phyloP scores from a whole-genome alignment of 306 rosid genomes.

The Amphicarpaea edgeworthii region DNA sequence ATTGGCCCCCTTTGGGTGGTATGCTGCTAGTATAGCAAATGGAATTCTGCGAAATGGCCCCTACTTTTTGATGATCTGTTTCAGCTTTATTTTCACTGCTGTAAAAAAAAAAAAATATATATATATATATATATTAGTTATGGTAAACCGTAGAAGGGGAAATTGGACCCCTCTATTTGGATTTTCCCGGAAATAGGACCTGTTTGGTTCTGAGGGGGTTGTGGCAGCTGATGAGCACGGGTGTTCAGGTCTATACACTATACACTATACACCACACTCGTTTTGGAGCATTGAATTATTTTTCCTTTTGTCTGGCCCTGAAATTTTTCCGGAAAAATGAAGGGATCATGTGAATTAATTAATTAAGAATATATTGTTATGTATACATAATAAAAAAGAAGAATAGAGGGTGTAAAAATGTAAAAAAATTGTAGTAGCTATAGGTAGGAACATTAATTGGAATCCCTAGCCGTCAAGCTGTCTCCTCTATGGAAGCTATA shows the following conservation, averaged over 20 bases:
- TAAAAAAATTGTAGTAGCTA: constrained; percentile 14
- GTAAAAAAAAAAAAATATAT: too few species aligned
- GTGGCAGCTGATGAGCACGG: constrained; percentile 56
- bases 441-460: constrained; percentile 40
- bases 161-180: constrained; percentile 50
- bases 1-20: constrained; percentile 15
- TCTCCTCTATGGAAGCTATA: constrained; percentile 71
- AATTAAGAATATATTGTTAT: too few species aligned
- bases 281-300: constrained; percentile 51
- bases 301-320: constrained; percentile 62
- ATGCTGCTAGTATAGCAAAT: constrained; percentile 20
- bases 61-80: constrained; percentile 25
- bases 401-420: too few species aligned
- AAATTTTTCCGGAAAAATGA: constrained; percentile 60
- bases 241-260: constrained; percentile 36
- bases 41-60: constrained; percentile 29
- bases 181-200: constrained; percentile 60
- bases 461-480: constrained; percentile 56
- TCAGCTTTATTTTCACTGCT: constrained; percentile 43
- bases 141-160: constrained; percentile 41
- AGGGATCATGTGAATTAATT: constrained; percentile 42
- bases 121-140: too few species aligned
- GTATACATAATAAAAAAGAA: too few species aligned
- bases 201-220: constrained; percentile 54
- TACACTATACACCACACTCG: too few species aligned